These are phyloP conservation scores for Phytophthora multivora DNA, from an alignment of 352 stramenopile genomes.

Conservation along the genomic window DNA sequence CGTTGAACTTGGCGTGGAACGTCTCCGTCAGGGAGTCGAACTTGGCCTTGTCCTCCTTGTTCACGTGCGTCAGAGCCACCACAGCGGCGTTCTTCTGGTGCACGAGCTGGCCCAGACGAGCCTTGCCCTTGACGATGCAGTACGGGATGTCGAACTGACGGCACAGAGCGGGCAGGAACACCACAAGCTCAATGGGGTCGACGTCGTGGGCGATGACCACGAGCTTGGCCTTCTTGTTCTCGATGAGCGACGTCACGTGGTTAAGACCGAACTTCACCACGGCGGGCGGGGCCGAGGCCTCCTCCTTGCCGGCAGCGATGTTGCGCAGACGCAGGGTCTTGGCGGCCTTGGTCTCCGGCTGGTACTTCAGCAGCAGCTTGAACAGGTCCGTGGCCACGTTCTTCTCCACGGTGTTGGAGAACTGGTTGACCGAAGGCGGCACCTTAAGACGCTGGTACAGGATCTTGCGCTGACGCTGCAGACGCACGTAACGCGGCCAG, in stretches of 20 bases:
- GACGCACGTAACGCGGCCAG: slow-evolving; percentile 98
- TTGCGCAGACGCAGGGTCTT: slow-evolving; percentile 98
- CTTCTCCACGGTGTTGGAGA: slow-evolving; percentile 98
- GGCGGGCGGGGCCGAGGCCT: slow-evolving; percentile 85
- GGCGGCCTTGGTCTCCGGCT: slow-evolving; percentile 97
- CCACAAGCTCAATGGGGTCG: slow-evolving; percentile 97
- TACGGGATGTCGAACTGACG: slow-evolving; percentile 99
- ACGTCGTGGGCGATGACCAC: slow-evolving; percentile 99
- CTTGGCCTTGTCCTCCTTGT: slow-evolving; percentile 98
- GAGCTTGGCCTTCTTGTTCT: slow-evolving; percentile 99
- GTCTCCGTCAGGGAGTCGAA: slow-evolving; percentile 93
- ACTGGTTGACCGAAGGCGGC: slow-evolving; percentile 99
- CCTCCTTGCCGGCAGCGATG: slow-evolving; percentile 94
- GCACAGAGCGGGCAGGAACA: slow-evolving; percentile 98
- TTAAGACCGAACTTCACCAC: slow-evolving; percentile 99
- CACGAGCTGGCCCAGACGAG: slow-evolving; percentile 97
- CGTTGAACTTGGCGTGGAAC: slow-evolving; percentile 98
- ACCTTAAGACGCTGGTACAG: slow-evolving; percentile 99
- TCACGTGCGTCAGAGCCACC: slow-evolving; percentile 96
- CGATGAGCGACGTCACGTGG: slow-evolving; percentile 98
- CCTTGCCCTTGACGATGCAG: slow-evolving; percentile 99
- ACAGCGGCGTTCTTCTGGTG: slow-evolving; percentile 98
- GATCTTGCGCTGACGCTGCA: slow-evolving; percentile 99
- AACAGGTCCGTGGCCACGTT: slow-evolving; percentile 98
- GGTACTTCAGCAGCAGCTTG: slow-evolving; percentile 99